phyloP scores from a whole-genome alignment of 345 rosid species.

The Gossypium turneri region DNA sequence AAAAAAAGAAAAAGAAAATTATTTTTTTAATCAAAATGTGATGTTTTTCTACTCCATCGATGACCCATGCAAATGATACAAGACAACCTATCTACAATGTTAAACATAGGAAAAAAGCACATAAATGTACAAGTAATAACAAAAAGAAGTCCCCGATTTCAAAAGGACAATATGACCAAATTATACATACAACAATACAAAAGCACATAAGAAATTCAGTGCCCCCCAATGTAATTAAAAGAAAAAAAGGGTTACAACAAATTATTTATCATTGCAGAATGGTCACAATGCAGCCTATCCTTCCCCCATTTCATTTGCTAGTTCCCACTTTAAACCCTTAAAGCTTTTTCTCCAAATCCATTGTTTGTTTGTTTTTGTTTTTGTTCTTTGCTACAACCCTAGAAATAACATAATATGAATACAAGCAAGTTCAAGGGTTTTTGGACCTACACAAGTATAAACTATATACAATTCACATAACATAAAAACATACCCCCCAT shows the following conservation, averaged over 20 bases:
- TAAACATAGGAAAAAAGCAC: background rate
- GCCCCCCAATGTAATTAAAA: background rate
- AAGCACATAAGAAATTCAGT: background rate
- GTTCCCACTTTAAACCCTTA: background rate
- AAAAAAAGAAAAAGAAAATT: too few relatives aligned
- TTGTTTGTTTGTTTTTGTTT: too few relatives aligned
- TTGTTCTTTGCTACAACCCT: background rate
- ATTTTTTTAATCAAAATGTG: background rate
- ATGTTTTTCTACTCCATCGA: background rate
- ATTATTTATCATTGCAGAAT: background rate
- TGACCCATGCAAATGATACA: background rate
- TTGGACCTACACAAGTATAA: background rate
- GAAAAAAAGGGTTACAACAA: background rate
- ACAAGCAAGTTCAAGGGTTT: background rate
- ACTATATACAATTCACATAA: slow-evolving; percentile 12
- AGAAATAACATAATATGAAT: slow-evolving; percentile 3
- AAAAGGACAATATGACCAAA: background rate
- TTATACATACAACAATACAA: background rate
- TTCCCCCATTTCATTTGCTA: background rate
- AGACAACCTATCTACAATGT: background rate
- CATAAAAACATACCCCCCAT: background rate
- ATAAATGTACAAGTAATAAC: background rate
- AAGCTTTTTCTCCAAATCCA: background rate
- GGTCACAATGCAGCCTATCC: background rate
- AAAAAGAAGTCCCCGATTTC: background rate